These are phyloP conservation scores for Logfia minima DNA, from an alignment of 129 eudicot genomes.

Conservation along the genomic window DNA sequence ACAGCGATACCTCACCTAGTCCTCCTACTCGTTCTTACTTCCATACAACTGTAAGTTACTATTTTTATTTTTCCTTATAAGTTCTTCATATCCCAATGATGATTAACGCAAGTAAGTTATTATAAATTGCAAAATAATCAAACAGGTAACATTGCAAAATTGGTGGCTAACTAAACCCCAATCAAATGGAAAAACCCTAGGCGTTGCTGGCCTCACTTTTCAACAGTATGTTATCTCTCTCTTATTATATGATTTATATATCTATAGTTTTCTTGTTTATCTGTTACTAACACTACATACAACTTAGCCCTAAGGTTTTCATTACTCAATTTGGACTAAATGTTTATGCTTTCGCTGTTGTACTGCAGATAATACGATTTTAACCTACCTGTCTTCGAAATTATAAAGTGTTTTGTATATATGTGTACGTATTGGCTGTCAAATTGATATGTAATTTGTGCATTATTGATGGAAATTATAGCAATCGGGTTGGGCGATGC, in stretches of 20 bases:
- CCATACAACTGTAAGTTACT: constrained; percentile 33
- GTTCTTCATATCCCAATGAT: neutral
- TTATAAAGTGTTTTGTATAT: neutral
- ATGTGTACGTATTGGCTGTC: neutral
- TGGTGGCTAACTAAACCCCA: constrained; percentile 69
- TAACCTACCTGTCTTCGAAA: neutral
- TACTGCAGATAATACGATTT: neutral
- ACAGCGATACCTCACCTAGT: neutral
- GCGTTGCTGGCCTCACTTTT: constrained; percentile 53
- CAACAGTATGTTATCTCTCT: constrained; percentile 7
- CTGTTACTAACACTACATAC: too few relatives aligned
- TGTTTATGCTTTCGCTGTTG: neutral
- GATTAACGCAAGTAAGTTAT: neutral
- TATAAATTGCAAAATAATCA: neutral
- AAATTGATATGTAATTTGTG: neutral
- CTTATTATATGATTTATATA: neutral
- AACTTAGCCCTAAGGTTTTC: neutral
- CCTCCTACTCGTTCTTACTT: constrained; percentile 30
- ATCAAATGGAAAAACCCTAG: constrained; percentile 35
- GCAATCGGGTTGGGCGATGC: constrained; percentile 40
- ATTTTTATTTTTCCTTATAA: neutral
- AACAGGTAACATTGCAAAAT: constrained; percentile 51
- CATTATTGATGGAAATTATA: constrained; percentile 17
- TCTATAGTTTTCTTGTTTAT: neutral
- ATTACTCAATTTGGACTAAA: neutral